Percentiles rank a stretch among this genome's conserved stretches.
Evolutionary conservation across 257 asterid genomes (phyloP).

Genomic region (Solanum gracilifrons): DNA sequence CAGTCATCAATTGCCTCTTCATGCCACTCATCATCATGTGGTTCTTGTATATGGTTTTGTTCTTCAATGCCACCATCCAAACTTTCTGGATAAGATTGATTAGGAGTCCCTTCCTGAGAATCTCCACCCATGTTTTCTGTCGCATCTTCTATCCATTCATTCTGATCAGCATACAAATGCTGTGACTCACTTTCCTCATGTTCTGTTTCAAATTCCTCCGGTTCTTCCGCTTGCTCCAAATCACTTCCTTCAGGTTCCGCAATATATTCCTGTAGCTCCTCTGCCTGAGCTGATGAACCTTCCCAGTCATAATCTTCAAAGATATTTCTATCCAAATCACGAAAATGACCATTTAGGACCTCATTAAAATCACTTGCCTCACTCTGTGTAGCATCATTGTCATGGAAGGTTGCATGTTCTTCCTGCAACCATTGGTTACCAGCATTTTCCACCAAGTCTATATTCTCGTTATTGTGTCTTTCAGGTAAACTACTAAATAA

Average conservation of each 20-base stretch:
- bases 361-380: slow-evolving; percentile 16
- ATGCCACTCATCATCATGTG: slow-evolving; percentile 48
- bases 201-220: slow-evolving; percentile 8
- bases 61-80: slow-evolving; percentile 22
- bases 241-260: neutral
- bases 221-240: neutral
- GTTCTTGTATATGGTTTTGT: slow-evolving; percentile 32
- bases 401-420: slow-evolving; percentile 20
- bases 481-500: slow-evolving; percentile 8
- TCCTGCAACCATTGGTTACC: slow-evolving; percentile 15
- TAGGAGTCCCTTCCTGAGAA: slow-evolving; percentile 26
- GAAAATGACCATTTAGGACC: slow-evolving; percentile 1
- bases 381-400: slow-evolving; percentile 13
- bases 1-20: slow-evolving; percentile 59
- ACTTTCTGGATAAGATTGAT: slow-evolving; percentile 31
- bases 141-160: slow-evolving; percentile 19
- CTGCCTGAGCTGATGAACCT: slow-evolving; percentile 27
- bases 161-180: slow-evolving; percentile 10
- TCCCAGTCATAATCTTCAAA: slow-evolving; percentile 29
- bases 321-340: slow-evolving; percentile 11
- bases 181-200: slow-evolving; percentile 27
- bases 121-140: slow-evolving; percentile 17
- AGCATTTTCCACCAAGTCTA: neutral
- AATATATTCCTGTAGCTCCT: slow-evolving; percentile 18
- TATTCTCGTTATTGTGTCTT: slow-evolving; percentile 11